Evolutionary conservation across 306 rosid species (phyloP).

Genomic region (Elaeagnus macrophylla): DNA sequence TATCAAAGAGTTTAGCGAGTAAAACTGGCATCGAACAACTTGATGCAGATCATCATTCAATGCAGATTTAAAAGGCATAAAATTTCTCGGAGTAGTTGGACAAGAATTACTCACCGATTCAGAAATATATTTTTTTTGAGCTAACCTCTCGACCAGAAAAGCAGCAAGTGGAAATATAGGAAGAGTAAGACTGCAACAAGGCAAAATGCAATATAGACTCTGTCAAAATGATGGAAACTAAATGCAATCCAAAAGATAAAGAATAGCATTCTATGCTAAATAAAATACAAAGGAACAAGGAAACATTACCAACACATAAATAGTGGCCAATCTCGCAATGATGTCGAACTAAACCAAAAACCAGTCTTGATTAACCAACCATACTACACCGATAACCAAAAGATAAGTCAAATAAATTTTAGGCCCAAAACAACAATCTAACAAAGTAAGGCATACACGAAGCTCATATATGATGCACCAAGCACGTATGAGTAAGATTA

Average conservation of each 20-base stretch:
- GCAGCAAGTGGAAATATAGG: conserved; percentile 61
- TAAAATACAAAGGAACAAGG: background rate
- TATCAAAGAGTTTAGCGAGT: conserved; percentile 1
- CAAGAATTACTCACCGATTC: conserved; percentile 53
- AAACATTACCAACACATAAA: conserved; percentile 83
- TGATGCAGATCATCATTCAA: too few relatives aligned
- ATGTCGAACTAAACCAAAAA: conserved; percentile 85
- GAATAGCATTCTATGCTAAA: conserved; percentile 1
- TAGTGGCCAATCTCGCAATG: conserved; percentile 95
- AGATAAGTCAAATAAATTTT: conserved; percentile 1
- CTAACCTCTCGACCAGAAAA: conserved; percentile 61
- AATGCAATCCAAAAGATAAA: background rate
- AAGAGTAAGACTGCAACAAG: conserved; percentile 70
- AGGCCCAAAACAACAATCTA: conserved; percentile 3
- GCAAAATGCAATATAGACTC: background rate
- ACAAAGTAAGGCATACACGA: background rate
- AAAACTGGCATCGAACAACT: background rate
- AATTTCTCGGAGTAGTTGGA: too few relatives aligned
- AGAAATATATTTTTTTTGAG: conserved; percentile 33
- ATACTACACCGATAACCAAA: conserved; percentile 44
- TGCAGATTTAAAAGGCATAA: too few relatives aligned
- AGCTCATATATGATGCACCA: background rate
- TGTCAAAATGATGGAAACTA: conserved; percentile 15
- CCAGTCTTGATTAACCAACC: conserved; percentile 80
- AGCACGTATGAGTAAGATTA: too few relatives aligned